These are phyloP conservation scores for Calendula officinalis DNA, from an alignment of 129 eudicot genomes.

Conservation along the genomic window DNA sequence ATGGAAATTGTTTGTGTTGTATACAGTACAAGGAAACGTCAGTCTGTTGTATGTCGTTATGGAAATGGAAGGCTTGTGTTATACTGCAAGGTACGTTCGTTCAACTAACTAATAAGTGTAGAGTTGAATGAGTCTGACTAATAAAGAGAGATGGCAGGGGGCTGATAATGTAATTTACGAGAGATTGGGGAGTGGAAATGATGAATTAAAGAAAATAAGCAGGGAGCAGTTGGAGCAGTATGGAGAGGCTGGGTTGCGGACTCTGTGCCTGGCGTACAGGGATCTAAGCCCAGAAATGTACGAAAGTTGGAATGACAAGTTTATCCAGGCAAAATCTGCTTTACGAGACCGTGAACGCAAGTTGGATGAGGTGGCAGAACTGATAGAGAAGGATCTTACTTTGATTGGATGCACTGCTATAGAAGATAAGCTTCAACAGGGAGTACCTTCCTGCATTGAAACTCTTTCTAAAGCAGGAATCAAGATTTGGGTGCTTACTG, in stretches of 20 bases:
- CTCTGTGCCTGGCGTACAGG: conserved; percentile 88
- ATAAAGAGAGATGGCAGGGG: conserved; percentile 49
- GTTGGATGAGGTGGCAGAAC: conserved; percentile 96
- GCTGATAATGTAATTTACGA: conserved; percentile 95
- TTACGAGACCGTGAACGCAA: conserved; percentile 90
- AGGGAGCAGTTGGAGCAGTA: conserved; percentile 90
- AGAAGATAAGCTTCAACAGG: conserved; percentile 99
- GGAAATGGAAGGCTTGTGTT: conserved; percentile 90
- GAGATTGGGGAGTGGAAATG: conserved; percentile 68
- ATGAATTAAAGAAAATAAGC: conserved; percentile 57
- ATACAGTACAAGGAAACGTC: conserved; percentile 94
- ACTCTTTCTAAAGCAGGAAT: conserved; percentile 96
- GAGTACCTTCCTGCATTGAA: conserved; percentile 94
- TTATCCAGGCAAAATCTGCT: conserved; percentile 88
- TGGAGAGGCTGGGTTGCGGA: conserved; percentile 94
- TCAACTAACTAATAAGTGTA: conserved; percentile 9
- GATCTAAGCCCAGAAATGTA: conserved; percentile 69
- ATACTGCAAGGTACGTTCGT: conserved; percentile 79
- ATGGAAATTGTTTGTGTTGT: conserved; percentile 13
- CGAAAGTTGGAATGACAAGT: conserved; percentile 94
- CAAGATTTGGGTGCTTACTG: conserved; percentile 97
- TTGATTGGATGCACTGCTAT: conserved; percentile 95
- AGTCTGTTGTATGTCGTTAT: conserved; percentile 94
- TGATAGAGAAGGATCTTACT: conserved; percentile 80
- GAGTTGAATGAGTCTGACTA: conserved; percentile 22